Evolutionary conservation across 352 stramenopile species (phyloP), one percentile per base, ranked within the genome.

Genomic region (Pythium plurisporium): DNA sequence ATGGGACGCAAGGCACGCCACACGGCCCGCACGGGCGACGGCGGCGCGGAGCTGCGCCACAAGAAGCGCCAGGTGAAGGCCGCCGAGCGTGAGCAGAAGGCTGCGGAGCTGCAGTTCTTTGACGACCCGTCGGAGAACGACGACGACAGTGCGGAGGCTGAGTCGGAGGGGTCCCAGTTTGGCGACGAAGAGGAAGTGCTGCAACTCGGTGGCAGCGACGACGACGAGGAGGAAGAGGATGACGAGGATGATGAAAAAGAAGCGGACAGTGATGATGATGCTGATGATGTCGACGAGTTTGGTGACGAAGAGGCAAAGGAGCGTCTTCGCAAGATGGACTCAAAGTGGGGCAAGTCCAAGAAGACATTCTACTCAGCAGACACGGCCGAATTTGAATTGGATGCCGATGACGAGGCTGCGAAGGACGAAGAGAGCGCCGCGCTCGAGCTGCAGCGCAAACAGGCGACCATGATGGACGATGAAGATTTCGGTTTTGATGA

Each of bases 361-460:
- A 89, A 89, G 59, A 90, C 73, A 20, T 95, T 88, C 40, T 95
- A 95, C 69, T 93, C 82, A 19, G 83, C 85, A 2, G 85, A 95
- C 47, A 92, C 82, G 31, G 82, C 77, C 23, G 82, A 92, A 61
- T 92, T 83, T 42, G 84, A 94, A 47, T 44, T 91, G 8, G 81
- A 91, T 31, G 89, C 73, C 23, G 84, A 92, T 59, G 81, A 92
- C 44, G 85, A 92, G 41, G 69, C 72, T 15, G 82, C 81, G 3
- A 84, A 88, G 42, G 85, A 95, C 37, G 85, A 95, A 71, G 85
- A 95, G 46, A 79, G 87, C 47, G 85, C 82, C 14, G 85, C 85
- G 37, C 55, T 95, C 5, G 85, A 95, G 55, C 52, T 95, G 44
- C 85, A 95, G 66, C 79, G 75, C 49, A 91, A 93, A 50, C 82